Base-by-base conservation (phyloP, 306 rosid genomes). In the Hippophae gyantsensis region DNA sequence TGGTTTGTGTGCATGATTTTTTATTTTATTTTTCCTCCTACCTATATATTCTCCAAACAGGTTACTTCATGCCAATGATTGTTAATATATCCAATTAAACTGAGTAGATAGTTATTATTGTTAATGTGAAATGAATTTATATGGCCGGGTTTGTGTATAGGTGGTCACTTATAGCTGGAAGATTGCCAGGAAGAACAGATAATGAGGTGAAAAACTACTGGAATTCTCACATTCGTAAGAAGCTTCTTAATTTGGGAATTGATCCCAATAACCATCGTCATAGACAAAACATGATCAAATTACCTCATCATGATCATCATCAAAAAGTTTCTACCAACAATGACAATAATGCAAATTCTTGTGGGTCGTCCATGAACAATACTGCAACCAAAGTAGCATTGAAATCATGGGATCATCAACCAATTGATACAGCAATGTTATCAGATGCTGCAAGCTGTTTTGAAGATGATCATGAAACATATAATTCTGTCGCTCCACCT, bases 141-240 rank as follows among this genome's bases (percentile, higher is more conserved):
- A 32, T 32, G 38, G 38, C 5, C 5, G 38, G 38, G 38, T 32
- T 32, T 32, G 38, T 32, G 38, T 32, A 23, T 57, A 79, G 89
- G 85, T 83, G 89, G 89, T 78, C 89, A 13, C 67, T 83, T 1
- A 83, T 83, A 23, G 89, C 86, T 25, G 86, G 89, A 72, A 83
- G 89, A 68, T 64, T 80, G 32, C 86, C 89, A 0, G 86, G 89
- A 0, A 74, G 89, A 49, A 80, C 84, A 14, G 83, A 79, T 54
- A 80, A 83, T 9, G 89, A 83, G 62, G 73, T 83, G n/a, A 83
- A 83, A 72, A 83, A 83, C 69, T 75, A 79, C 18, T 83, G 85
- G 86, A 79, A 83, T 50, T 79, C 89, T 58, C 84, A 77, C 68
- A 72, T 83, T 61, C 77, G 83, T 5, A 69, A 75, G 48, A 83